A percentile compares a stretch with the other conserved stretches of the same genome.
phyloP scores from a whole-genome alignment of 2,329 filamentous ascomycete genomes.

The Fusarium liriodendri region DNA sequence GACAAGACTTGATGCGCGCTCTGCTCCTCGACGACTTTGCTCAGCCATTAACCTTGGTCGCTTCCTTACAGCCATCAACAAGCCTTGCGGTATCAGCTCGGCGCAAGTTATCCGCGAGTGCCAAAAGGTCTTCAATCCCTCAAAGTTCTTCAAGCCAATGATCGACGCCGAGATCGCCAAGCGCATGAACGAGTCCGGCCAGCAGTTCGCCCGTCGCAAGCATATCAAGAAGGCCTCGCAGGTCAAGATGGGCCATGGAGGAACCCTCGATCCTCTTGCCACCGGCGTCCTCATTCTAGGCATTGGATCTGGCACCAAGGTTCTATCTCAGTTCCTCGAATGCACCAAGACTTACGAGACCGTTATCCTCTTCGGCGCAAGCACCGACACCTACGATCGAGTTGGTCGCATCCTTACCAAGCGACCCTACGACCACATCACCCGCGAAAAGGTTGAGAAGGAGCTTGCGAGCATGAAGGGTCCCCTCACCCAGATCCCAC shows the following conservation, averaged over 20 bases:
- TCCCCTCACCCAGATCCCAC: constrained; percentile 88
- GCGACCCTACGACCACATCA: constrained; percentile 83
- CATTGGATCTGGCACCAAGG: constrained; percentile 88
- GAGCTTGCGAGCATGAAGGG: constrained; percentile 81
- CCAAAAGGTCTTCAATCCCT: constrained; percentile 85
- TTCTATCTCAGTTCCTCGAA: constrained; percentile 79
- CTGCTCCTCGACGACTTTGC: background rate
- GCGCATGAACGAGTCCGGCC: constrained; percentile 66
- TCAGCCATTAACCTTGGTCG: constrained; percentile 21
- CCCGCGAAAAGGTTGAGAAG: constrained; percentile 80
- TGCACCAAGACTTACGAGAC: constrained; percentile 97
- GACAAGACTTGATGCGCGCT: background rate
- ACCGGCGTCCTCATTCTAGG: constrained; percentile 93
- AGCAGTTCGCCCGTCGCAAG: constrained; percentile 69
- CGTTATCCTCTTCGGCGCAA: constrained; percentile 88
- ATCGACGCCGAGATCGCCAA: constrained; percentile 71
- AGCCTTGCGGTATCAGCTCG: constrained; percentile 87
- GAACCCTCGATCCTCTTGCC: constrained; percentile 92
- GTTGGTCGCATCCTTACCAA: constrained; percentile 84
- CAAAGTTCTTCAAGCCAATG: constrained; percentile 81
- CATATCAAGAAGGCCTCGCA: constrained; percentile 69
- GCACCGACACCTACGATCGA: constrained; percentile 92
- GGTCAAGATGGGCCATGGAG: constrained; percentile 96
- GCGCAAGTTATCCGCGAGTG: constrained; percentile 91
- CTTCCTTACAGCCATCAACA: constrained; percentile 81